phyloP scores from a whole-genome alignment of 129 eudicot species.

The Silybum marianum region DNA sequence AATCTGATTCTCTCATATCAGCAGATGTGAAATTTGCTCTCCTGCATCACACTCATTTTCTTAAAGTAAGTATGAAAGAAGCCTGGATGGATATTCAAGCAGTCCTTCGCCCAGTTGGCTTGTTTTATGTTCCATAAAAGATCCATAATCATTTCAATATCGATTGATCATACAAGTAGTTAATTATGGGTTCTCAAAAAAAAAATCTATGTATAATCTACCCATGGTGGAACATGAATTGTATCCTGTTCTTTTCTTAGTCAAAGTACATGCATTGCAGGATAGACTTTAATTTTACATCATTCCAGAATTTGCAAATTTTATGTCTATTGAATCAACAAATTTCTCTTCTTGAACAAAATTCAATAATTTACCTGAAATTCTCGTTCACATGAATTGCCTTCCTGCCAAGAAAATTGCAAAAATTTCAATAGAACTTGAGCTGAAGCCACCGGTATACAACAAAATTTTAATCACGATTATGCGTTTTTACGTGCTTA shows the following conservation, averaged over 20 bases:
- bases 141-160: conserved; percentile 1
- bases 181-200: neutral
- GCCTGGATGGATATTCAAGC: neutral
- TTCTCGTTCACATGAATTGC: conserved; percentile 90
- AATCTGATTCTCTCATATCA: conserved; percentile 99
- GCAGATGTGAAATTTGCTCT: conserved; percentile 99
- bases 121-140: conserved; percentile 1
- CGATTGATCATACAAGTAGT: conserved; percentile 1
- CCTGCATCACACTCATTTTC: conserved; percentile 50
- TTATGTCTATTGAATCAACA: neutral
- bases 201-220: neutral
- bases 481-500: neutral
- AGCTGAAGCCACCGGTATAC: neutral
- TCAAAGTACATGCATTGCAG: neutral
- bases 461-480: neutral
- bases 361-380: conserved; percentile 62
- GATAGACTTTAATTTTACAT: neutral
- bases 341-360: neutral
- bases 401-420: conserved; percentile 57
- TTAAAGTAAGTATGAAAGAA: conserved; percentile 2
- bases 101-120: neutral
- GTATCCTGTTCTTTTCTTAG: neutral
- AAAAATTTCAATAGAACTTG: neutral
- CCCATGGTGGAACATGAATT: neutral
- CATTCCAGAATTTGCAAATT: conserved; percentile 1